A percentile compares a stretch with the other conserved stretches of the same genome.
Evolutionary conservation across 1,284 basidiomycete species (phyloP).

Genomic region (Phaffia rhodozyma): DNA sequence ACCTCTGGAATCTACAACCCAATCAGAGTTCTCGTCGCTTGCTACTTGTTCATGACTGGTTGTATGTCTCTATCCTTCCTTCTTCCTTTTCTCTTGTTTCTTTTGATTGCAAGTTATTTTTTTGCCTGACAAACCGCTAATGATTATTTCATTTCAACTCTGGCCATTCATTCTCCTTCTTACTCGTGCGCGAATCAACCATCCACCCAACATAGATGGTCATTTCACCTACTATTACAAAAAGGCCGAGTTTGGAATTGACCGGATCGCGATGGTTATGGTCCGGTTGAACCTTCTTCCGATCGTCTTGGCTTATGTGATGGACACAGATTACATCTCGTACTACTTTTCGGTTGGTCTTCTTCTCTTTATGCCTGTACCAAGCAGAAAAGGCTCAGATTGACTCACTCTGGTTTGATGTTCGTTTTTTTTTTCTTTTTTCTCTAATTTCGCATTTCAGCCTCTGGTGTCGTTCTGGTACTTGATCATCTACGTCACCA

Average conservation of each 20-base stretch:
- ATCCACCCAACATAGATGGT: slow-evolving; percentile 24
- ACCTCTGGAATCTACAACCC: slow-evolving; percentile 82
- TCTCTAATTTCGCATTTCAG: slow-evolving; percentile 4
- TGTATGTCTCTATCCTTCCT: slow-evolving; percentile 26
- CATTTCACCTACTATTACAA: slow-evolving; percentile 51
- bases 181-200: slow-evolving; percentile 37
- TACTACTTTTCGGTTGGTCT: slow-evolving; percentile 57
- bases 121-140: neutral
- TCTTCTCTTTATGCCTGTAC: slow-evolving; percentile 56
- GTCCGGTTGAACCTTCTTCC: slow-evolving; percentile 73
- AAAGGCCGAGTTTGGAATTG: slow-evolving; percentile 70
- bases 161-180: neutral
- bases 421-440: neutral
- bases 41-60: slow-evolving; percentile 59
- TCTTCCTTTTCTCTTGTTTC: neutral
- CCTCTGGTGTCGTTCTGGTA: slow-evolving; percentile 53
- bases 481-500: slow-evolving; percentile 67
- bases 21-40: slow-evolving; percentile 70
- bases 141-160: neutral
- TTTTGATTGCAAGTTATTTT: neutral
- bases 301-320: slow-evolving; percentile 65
- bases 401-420: neutral
- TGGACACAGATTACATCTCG: slow-evolving; percentile 80
- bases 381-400: slow-evolving; percentile 19
- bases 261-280: slow-evolving; percentile 61